These are phyloP conservation scores for Arxiozyma slooffiae DNA, from an alignment of 1,139 yeast genomes.

Conservation along the genomic window DNA sequence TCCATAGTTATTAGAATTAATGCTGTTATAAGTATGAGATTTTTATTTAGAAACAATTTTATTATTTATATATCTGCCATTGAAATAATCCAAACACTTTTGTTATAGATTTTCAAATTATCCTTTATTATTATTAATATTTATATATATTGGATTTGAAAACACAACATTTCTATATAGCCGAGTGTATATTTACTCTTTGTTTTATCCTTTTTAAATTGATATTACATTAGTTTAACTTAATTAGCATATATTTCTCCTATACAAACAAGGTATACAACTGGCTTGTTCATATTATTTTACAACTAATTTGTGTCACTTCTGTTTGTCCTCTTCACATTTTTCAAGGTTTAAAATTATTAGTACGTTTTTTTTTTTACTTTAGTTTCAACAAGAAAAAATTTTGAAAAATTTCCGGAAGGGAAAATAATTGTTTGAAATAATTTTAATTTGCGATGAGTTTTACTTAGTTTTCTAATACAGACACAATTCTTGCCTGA, in stretches of 20 bases:
- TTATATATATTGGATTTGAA: background rate
- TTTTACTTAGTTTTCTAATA: background rate
- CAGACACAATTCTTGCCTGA: background rate
- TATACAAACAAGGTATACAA: background rate
- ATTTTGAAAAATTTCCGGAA: background rate
- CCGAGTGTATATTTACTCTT: background rate
- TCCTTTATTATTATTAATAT: no score
- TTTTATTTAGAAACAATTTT: background rate
- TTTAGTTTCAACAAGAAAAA: background rate
- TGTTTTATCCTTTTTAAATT: no score
- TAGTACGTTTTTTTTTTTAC: background rate
- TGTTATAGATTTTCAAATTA: background rate
- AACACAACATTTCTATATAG: background rate
- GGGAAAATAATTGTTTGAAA: background rate
- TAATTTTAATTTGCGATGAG: background rate
- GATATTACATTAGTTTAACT: background rate
- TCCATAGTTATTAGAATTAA: no score
- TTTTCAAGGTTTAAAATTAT: background rate
- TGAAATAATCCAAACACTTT: no score
- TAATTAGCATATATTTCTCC: no score
- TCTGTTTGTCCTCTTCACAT: background rate
- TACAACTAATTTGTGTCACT: background rate
- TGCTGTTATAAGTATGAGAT: background rate
- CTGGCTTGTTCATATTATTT: background rate
- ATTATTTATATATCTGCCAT: background rate